phyloP scores from a whole-genome alignment of 257 asterid genomes.

The Ophiorrhiza pumila region DNA sequence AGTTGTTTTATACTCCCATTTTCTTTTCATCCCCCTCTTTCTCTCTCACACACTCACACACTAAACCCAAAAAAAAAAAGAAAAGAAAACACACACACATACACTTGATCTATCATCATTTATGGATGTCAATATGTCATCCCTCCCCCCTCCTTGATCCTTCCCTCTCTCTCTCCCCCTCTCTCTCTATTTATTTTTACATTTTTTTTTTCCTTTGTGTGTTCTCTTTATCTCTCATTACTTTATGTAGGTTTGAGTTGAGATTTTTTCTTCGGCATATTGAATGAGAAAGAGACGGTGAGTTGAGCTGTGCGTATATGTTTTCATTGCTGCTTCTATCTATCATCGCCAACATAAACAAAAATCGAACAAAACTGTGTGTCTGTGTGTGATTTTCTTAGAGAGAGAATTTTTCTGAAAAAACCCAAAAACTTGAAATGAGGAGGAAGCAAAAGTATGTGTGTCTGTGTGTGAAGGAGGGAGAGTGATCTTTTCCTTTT shows the following conservation, averaged over 20 bases:
- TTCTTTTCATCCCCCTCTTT: background rate
- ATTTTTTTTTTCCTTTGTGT: background rate
- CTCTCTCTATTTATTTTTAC: conserved; percentile 22
- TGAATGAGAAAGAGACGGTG: conserved; percentile 48
- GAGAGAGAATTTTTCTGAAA: conserved; percentile 34
- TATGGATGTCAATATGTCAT: background rate
- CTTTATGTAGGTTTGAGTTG: conserved; percentile 11
- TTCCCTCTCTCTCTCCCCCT: background rate
- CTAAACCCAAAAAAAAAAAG: background rate
- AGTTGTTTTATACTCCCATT: conserved; percentile 13
- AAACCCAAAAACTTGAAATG: background rate
- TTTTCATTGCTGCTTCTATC: conserved; percentile 21
- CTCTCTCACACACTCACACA: conserved; percentile 11
- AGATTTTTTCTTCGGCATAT: conserved; percentile 24
- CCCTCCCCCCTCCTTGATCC: too few relatives aligned
- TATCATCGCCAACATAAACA: conserved; percentile 17
- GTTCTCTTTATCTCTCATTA: background rate
- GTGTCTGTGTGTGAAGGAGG: conserved; percentile 37
- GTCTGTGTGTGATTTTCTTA: conserved; percentile 6
- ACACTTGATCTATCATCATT: too few relatives aligned
- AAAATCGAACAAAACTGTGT: too few relatives aligned
- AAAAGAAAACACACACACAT: background rate
- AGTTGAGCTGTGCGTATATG: conserved; percentile 22
- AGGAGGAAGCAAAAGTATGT: conserved; percentile 18
- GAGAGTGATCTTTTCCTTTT: conserved; percentile 50